These are phyloP conservation scores for Puccinia coronata DNA, from an alignment of 1,284 basidiomycete genomes.

Conservation along the genomic window DNA sequence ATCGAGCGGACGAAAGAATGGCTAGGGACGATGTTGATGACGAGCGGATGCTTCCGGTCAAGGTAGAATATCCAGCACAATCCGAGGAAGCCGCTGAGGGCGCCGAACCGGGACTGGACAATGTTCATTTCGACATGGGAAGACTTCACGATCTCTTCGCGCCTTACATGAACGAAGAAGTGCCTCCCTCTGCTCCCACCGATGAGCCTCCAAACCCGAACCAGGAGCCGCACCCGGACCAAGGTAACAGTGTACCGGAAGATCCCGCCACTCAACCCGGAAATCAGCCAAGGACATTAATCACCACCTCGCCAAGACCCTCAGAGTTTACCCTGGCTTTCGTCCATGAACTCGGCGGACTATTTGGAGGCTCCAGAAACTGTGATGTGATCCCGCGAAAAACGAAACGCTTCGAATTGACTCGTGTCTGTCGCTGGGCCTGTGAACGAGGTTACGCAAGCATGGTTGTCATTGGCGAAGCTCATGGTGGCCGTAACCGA, in stretches of 20 bases:
- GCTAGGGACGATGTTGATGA: slow-evolving; percentile 39
- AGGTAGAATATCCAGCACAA: slow-evolving; percentile 24
- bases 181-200: slow-evolving; percentile 55
- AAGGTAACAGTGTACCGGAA: slow-evolving; percentile 64
- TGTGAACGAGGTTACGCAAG: slow-evolving; percentile 82
- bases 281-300: slow-evolving; percentile 52
- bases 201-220: slow-evolving; percentile 57
- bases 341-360: slow-evolving; percentile 71
- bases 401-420: slow-evolving; percentile 90
- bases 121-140: slow-evolving; percentile 44
- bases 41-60: slow-evolving; percentile 40
- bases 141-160: slow-evolving; percentile 38
- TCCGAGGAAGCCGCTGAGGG: slow-evolving; percentile 6
- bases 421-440: slow-evolving; percentile 90
- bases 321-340: slow-evolving; percentile 43
- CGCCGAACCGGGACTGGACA: slow-evolving; percentile 10
- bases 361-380: slow-evolving; percentile 73
- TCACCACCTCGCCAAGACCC: slow-evolving; percentile 42
- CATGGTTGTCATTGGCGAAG: slow-evolving; percentile 89
- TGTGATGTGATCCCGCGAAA: slow-evolving; percentile 87
- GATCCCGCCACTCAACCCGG: slow-evolving; percentile 59
- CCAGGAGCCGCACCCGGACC: slow-evolving; percentile 56
- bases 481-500: slow-evolving; percentile 62
- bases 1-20: slow-evolving; percentile 40
- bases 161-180: slow-evolving; percentile 24